phyloP scores from a whole-genome alignment of 2,329 filamentous ascomycete species.

The Aspergillus sp. region DNA sequence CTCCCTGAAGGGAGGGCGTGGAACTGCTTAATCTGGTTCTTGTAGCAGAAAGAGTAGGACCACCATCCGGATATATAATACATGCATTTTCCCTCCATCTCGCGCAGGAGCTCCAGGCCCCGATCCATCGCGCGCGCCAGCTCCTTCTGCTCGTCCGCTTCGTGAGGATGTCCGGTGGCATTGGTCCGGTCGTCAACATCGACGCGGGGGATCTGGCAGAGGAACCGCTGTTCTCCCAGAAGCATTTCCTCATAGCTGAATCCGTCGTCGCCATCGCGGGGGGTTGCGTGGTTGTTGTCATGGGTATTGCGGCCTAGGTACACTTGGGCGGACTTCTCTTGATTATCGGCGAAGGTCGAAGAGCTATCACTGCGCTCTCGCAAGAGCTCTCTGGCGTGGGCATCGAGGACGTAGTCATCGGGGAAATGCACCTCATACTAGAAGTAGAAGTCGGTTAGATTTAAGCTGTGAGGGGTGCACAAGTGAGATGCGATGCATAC shows the following conservation, averaged over 20 bases:
- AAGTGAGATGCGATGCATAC: slow-evolving; percentile 49
- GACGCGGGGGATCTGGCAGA: slow-evolving; percentile 81
- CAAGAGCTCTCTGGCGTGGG: slow-evolving; percentile 65
- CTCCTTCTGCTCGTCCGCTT: slow-evolving; percentile 77
- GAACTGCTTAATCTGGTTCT: slow-evolving; percentile 83
- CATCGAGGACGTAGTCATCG: slow-evolving; percentile 69
- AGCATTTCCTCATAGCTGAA: slow-evolving; percentile 71
- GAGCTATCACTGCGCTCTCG: slow-evolving; percentile 24
- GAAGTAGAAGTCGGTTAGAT: not conserved
- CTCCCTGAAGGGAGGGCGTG: slow-evolving; percentile 74
- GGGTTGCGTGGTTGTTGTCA: slow-evolving; percentile 37
- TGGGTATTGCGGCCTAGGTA: slow-evolving; percentile 21
- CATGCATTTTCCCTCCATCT: slow-evolving; percentile 77
- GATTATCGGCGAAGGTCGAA: slow-evolving; percentile 17
- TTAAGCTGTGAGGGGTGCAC: not conserved
- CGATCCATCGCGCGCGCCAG: slow-evolving; percentile 72
- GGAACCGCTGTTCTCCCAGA: slow-evolving; percentile 68
- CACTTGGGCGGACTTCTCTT: slow-evolving; percentile 29
- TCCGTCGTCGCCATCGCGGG: slow-evolving; percentile 12
- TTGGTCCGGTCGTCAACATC: slow-evolving; percentile 64
- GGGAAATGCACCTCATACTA: slow-evolving; percentile 81
- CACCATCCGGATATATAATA: slow-evolving; percentile 89
- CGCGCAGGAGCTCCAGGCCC: slow-evolving; percentile 77
- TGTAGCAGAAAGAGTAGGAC: slow-evolving; percentile 95
- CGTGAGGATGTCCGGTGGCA: slow-evolving; percentile 55